phyloP scores from a whole-genome alignment of 2,329 filamentous ascomycete species.

The Fusarium musae region DNA sequence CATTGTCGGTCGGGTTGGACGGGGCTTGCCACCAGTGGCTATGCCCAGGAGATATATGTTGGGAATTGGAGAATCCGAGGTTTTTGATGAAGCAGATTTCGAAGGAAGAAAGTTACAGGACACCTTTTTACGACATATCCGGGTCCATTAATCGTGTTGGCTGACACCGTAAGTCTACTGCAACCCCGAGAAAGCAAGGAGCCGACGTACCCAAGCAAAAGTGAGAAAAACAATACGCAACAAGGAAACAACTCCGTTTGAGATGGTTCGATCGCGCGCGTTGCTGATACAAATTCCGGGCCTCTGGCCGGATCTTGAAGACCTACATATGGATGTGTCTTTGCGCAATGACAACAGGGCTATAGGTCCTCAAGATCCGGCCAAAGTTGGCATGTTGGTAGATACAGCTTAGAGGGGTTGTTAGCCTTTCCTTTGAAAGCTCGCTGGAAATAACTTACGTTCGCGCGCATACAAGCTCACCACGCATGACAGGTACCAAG shows the following conservation, averaged over 20 bases:
- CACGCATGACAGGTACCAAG: neutral
- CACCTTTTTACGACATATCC: constrained; percentile 24
- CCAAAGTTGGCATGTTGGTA: neutral
- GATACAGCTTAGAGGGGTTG: neutral
- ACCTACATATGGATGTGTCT: neutral
- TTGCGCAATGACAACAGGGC: neutral
- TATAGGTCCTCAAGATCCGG: neutral
- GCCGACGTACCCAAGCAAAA: neutral
- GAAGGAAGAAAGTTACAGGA: neutral
- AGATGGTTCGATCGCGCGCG: neutral
- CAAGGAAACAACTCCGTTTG: neutral
- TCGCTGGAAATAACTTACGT: neutral
- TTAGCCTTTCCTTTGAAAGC: neutral
- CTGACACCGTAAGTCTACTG: neutral
- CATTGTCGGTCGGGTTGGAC: neutral
- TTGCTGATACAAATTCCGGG: neutral
- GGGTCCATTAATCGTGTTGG: constrained; percentile 3
- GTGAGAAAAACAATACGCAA: neutral
- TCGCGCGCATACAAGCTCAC: neutral
- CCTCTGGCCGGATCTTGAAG: neutral
- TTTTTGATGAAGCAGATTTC: neutral
- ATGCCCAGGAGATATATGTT: neutral
- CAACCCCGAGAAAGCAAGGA: fast-evolving
- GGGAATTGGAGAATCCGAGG: neutral
- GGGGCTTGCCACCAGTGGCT: neutral